These are phyloP conservation scores for Astragalus glycyphyllos DNA, from an alignment of 306 rosid species.

Conservation along the genomic window DNA sequence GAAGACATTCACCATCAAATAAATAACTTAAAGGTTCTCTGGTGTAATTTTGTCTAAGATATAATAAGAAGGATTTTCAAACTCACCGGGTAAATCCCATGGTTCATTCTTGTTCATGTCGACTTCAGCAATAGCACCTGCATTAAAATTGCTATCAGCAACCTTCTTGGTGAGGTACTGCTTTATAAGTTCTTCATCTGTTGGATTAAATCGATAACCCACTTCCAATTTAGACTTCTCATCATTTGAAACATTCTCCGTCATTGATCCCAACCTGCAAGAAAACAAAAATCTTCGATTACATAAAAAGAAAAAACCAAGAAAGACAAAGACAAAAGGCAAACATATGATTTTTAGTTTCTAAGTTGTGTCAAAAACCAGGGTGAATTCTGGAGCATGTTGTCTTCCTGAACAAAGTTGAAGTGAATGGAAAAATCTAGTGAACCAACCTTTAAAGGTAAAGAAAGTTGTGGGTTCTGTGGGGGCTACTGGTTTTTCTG, in stretches of 20 bases:
- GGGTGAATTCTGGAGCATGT: neutral
- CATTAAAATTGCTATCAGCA: conserved; percentile 52
- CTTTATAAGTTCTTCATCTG: conserved; percentile 77
- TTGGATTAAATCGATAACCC: conserved; percentile 85
- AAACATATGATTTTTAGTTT: neutral
- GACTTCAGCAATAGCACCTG: conserved; percentile 69
- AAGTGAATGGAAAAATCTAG: neutral
- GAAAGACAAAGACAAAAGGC: neutral
- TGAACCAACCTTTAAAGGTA: conserved; percentile 18
- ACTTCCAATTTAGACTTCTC: conserved; percentile 60
- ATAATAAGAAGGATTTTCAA: neutral
- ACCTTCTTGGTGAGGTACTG: conserved; percentile 69
- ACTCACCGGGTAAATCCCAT: conserved; percentile 87
- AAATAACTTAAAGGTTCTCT: too few relatives aligned
- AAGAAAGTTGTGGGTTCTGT: conserved; percentile 12
- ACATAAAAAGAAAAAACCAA: conserved; percentile 26
- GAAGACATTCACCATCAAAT: neutral
- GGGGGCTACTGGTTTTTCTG: conserved; percentile 13
- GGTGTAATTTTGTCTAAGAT: too few relatives aligned
- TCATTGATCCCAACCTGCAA: conserved; percentile 41
- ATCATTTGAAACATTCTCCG: conserved; percentile 45
- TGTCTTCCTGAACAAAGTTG: neutral
- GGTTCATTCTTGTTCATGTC: conserved; percentile 88
- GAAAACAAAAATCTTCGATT: conserved; percentile 22
- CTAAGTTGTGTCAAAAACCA: neutral